Evolutionary conservation across 208 protist genomes (phyloP).

Genomic region (Novymonas esmeraldas): DNA sequence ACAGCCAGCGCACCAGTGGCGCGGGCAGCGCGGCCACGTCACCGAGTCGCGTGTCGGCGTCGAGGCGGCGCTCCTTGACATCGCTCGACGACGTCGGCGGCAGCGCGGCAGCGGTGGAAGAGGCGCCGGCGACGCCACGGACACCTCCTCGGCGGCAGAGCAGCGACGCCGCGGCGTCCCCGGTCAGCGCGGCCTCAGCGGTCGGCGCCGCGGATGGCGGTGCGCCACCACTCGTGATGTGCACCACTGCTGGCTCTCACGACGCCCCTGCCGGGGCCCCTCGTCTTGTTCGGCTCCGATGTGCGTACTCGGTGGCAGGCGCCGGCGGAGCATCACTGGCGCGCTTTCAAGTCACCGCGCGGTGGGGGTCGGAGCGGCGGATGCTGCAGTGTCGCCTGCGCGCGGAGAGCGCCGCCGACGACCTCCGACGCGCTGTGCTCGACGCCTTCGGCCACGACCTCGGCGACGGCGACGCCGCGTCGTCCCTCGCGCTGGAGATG

Average conservation of each 20-base stretch:
- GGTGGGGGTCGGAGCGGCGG: slow-evolving; percentile 40
- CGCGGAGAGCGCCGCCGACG: slow-evolving; percentile 31
- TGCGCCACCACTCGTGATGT: slow-evolving; percentile 17
- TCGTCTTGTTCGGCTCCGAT: too few species aligned
- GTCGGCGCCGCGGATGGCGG: background rate
- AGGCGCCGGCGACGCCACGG: background rate
- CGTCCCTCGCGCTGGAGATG: slow-evolving; percentile 8
- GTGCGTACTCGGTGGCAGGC: background rate
- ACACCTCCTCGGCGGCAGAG: too few species aligned
- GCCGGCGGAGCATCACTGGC: background rate
- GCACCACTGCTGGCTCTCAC: slow-evolving; percentile 2
- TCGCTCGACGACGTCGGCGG: background rate
- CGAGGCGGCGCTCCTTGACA: background rate
- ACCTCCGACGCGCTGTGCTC: slow-evolving; percentile 41
- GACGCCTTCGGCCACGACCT: slow-evolving; percentile 20
- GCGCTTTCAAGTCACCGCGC: slow-evolving; percentile 35
- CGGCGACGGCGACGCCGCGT: background rate
- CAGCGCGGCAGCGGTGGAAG: background rate
- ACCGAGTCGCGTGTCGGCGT: background rate
- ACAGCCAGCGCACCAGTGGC: background rate
- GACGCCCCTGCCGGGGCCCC: background rate
- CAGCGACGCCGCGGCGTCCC: too few species aligned
- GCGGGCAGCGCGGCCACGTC: background rate
- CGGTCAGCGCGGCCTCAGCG: too few species aligned
- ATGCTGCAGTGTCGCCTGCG: slow-evolving; percentile 39